These are phyloP conservation scores for Acrocalymma vagum DNA, from an alignment of 2,329 filamentous ascomycete species.

Conservation along the genomic window DNA sequence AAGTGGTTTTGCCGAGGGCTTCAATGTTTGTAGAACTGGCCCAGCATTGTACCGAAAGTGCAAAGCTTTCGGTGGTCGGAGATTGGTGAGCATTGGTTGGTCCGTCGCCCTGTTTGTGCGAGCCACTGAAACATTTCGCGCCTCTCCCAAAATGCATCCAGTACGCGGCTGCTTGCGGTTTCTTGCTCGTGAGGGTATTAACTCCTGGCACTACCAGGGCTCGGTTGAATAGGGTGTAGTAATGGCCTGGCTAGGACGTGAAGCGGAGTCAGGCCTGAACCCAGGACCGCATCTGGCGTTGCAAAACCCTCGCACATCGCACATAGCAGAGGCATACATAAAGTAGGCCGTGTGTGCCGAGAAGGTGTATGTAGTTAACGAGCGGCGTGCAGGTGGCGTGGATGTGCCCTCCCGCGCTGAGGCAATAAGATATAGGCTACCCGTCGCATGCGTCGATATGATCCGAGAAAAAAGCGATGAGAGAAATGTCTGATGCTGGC, in stretches of 20 bases:
- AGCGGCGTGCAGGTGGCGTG: slow-evolving; percentile 19
- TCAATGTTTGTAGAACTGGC: slow-evolving; percentile 10
- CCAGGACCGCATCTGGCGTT: neutral
- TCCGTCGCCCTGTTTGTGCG: slow-evolving; percentile 22
- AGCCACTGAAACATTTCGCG: slow-evolving; percentile 35
- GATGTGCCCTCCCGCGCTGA: slow-evolving; percentile 14
- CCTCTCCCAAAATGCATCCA: slow-evolving; percentile 24
- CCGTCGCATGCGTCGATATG: slow-evolving; percentile 5
- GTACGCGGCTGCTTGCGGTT: slow-evolving; percentile 28
- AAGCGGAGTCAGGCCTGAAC: too few species aligned
- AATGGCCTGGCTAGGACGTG: too few species aligned
- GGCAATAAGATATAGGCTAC: slow-evolving; percentile 7
- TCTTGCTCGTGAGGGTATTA: slow-evolving; percentile 24
- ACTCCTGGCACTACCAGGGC: slow-evolving; percentile 20
- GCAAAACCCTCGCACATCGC: too few species aligned
- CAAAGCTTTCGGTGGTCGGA: slow-evolving; percentile 11
- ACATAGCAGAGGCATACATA: too few species aligned
- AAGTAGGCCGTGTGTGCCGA: neutral
- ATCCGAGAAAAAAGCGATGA: slow-evolving; percentile 1
- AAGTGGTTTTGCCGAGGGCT: too few species aligned
- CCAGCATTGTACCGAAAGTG: slow-evolving; percentile 11
- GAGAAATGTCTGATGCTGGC: too few species aligned
- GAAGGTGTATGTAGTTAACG: slow-evolving; percentile 4
- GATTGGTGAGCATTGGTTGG: slow-evolving; percentile 15
- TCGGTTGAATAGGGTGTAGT: too few species aligned